Conservation (phyloP, 441 rosid genomes). For the Aleurites moluccanus region DNA sequence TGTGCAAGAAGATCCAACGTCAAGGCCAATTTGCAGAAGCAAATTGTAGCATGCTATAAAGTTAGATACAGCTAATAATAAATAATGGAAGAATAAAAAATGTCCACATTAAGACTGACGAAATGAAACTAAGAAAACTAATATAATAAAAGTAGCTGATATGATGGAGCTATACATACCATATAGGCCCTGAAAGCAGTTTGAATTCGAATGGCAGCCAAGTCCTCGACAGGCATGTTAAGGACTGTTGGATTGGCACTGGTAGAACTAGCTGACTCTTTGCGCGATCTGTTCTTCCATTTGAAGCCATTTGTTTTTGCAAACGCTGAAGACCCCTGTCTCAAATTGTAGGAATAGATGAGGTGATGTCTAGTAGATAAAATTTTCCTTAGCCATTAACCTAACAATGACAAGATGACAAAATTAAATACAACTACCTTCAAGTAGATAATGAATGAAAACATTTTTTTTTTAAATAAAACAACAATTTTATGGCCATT, state of each 20-base stretch:
- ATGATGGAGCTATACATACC: slow-evolving; percentile 40
- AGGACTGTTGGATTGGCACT: slow-evolving; percentile 33
- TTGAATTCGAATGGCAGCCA: slow-evolving; percentile 88
- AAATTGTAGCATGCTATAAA: background rate
- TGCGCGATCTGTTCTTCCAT: slow-evolving; percentile 45
- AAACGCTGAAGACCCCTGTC: slow-evolving; percentile 52
- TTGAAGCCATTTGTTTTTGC: slow-evolving; percentile 57
- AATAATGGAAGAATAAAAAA: background rate
- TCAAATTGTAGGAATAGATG: slow-evolving; percentile 17
- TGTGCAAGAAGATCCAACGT: background rate
- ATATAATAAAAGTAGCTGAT: background rate
- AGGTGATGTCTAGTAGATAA: slow-evolving; percentile 5
- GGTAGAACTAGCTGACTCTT: slow-evolving; percentile 27
- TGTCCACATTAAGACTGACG: no score
- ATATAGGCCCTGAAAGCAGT: slow-evolving; percentile 73
- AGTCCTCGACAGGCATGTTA: slow-evolving; percentile 56
- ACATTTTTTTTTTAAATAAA: no score
- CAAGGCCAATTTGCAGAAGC: background rate
- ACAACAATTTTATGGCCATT: background rate
- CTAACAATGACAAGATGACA: background rate
- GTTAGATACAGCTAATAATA: background rate
- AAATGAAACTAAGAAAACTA: background rate
- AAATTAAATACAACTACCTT: background rate
- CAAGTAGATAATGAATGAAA: background rate
- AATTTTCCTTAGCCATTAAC: background rate